Evolutionary conservation across 1,284 basidiomycete species (phyloP), one percentile per base, ranked within the genome.

Genomic region (Vanrija sp.): DNA sequence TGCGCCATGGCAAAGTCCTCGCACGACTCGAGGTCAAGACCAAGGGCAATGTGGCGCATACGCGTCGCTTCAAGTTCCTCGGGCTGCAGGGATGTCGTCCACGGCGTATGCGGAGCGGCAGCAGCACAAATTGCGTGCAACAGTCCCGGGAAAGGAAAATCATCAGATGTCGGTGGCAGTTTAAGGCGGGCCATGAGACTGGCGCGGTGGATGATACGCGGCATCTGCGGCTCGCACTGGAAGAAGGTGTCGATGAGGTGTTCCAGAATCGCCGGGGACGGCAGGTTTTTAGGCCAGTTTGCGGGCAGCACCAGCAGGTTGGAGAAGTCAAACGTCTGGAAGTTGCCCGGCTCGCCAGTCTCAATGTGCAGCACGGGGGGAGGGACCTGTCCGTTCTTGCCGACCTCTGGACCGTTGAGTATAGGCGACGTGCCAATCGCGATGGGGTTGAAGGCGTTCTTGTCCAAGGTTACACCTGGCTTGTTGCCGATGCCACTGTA

Each of bases 81-180:
- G 0, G 69, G 68, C 7, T 63, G 56, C 10, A 72, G 39, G 4
- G 58, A 55, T 19, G 59, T 66, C 42, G 67, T 68, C 66, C 69
- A 72, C 7, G 75, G 74, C 1, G 74, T 76, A 54, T 77, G 69
- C 12, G 67, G 64, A 0, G 76, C 65, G 0, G 76, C 75, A 10
- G 69, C 60, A 5, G 78, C 77, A 52, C 76, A 76, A 29, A 80
- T 78, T 38, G 75, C 73, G 58, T 80, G 79, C 3, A 80, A 66
- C 0, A 80, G 63, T 1, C 72, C 67, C 0, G 72, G 58, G 53
- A 77, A 74, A 8, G 79, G 79, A 64, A 80, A 80, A 12, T 71
- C 62, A 4, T 58, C 44, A 40, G 75, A 68, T 2, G 69, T 68
- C 0, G 79, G 78, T 1, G 78, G 71, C 15, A 79, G 69, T n/a